These are phyloP conservation scores for Naganishia vishniacii DNA, from an alignment of 768 basidiomycete genomes.

Conservation along the genomic window DNA sequence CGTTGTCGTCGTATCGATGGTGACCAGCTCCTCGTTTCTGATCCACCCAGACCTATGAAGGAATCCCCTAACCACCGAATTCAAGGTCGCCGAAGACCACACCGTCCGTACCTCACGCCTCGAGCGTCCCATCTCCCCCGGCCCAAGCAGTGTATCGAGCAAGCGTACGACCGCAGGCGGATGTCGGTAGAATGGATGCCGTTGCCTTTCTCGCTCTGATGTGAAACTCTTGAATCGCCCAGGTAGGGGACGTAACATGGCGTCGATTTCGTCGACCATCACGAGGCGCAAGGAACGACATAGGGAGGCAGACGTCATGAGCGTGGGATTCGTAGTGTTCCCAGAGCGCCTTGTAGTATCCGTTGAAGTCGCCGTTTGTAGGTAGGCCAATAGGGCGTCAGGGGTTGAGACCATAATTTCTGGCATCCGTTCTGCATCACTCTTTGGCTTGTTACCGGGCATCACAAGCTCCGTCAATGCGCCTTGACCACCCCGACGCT, in stretches of 20 bases:
- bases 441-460: neutral
- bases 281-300: slow-evolving; percentile 5
- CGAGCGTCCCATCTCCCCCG: neutral
- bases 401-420: neutral
- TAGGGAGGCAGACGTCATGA: slow-evolving; percentile 2
- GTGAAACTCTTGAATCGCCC: slow-evolving; percentile 8
- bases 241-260: slow-evolving; percentile 12
- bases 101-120: slow-evolving; percentile 8
- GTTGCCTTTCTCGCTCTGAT: slow-evolving; percentile 8
- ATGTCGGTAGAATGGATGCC: slow-evolving; percentile 17
- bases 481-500: neutral
- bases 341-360: neutral
- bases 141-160: slow-evolving; percentile 3
- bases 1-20: slow-evolving; percentile 1
- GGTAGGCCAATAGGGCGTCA: neutral
- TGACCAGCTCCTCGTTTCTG: neutral
- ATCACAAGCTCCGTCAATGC: neutral
- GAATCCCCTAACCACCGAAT: slow-evolving; percentile 17
- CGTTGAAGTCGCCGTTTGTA: neutral
- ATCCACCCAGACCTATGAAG: slow-evolving; percentile 9
- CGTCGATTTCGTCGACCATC: slow-evolving; percentile 18
- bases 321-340: neutral
- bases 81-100: slow-evolving; percentile 20
- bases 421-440: neutral
- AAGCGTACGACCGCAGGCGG: slow-evolving; percentile 12